Evolutionary conservation across 352 stramenopile genomes (phyloP).

Genomic region (Pythium scleroteichum): DNA sequence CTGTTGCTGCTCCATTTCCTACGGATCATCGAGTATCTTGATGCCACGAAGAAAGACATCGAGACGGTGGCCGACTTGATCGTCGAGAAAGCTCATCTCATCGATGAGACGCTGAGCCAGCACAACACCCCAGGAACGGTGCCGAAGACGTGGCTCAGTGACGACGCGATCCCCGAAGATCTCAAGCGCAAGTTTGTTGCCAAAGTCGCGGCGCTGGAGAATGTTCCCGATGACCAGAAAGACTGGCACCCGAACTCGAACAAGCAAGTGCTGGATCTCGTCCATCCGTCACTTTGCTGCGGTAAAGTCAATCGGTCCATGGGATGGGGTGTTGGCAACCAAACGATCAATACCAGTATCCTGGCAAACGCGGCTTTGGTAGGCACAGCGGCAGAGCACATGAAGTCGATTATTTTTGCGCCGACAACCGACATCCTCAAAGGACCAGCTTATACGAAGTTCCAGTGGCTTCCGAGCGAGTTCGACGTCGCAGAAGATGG

Average conservation of each 20-base stretch:
- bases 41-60: slow-evolving; percentile 1
- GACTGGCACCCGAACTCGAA: slow-evolving; percentile 35
- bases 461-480: slow-evolving; percentile 27
- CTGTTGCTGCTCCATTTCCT: not conserved
- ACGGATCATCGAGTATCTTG: not conserved
- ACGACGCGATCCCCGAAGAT: slow-evolving; percentile 23
- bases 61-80: not conserved
- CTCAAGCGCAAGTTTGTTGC: slow-evolving; percentile 30
- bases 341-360: slow-evolving; percentile 10
- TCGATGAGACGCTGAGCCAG: not conserved
- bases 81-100: not conserved
- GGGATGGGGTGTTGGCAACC: not conserved
- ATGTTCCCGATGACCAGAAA: slow-evolving; percentile 39
- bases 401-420: not conserved
- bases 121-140: not conserved
- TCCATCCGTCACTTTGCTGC: slow-evolving; percentile 64
- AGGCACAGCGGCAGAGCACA: not conserved
- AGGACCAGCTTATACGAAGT: slow-evolving; percentile 22
- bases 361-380: too few relatives aligned
- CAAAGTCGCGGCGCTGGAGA: slow-evolving; percentile 31
- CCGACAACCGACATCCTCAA: slow-evolving; percentile 3
- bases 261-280: slow-evolving; percentile 53
- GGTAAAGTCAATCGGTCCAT: slow-evolving; percentile 37
- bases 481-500: slow-evolving; percentile 1
- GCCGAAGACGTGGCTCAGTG: slow-evolving; percentile 28